These are phyloP conservation scores for Aspergillus sp. DNA, from an alignment of 2,329 filamentous ascomycete genomes.

Conservation along the genomic window DNA sequence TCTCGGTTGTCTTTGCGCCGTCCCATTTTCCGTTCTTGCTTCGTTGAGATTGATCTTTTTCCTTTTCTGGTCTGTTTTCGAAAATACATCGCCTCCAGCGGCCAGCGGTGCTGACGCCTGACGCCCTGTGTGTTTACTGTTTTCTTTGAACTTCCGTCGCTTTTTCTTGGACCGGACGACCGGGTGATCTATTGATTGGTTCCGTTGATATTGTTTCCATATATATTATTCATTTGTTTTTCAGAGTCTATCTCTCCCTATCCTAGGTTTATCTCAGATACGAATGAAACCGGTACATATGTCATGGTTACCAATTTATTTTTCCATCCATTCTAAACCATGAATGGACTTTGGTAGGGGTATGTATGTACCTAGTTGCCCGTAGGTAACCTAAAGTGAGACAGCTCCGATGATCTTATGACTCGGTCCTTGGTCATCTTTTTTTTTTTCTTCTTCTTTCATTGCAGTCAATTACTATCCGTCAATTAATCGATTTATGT, in stretches of 20 bases:
- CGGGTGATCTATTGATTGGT: neutral
- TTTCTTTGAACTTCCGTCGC: neutral
- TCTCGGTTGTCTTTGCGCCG: constrained; percentile 10
- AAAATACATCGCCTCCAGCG: constrained; percentile 1
- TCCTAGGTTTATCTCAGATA: neutral
- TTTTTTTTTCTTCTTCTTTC: neutral
- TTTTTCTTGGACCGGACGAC: neutral
- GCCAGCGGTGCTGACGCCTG: constrained; percentile 18
- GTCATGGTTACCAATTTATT: neutral
- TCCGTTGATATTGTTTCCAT: constrained; percentile 3
- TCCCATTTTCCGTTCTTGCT: neutral
- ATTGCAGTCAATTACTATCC: no score
- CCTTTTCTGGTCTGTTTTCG: neutral
- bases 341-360: no score
- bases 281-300: neutral
- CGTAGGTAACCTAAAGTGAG: neutral
- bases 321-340: neutral
- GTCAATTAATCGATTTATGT: neutral
- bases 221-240: constrained; percentile 5
- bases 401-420: neutral
- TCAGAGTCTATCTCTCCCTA: neutral
- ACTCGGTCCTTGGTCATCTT: neutral
- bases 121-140: constrained; percentile 8
- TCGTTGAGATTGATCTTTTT: neutral
- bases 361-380: no score